Conservation (phyloP, 768 basidiomycete genomes). For the Pulveroboletus sp. region DNA sequence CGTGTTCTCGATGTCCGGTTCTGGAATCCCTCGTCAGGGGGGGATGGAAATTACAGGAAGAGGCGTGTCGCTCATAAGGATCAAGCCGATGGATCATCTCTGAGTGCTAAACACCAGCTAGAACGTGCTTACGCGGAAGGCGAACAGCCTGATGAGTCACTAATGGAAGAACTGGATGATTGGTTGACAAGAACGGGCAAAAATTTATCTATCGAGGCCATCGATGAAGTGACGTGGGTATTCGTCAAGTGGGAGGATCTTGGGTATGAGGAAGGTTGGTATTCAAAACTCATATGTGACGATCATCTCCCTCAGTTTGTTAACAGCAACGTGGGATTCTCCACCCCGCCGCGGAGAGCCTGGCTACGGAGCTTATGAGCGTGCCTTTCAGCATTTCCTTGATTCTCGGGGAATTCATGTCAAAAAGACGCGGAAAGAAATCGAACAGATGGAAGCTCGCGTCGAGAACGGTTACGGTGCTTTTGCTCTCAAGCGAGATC, state of each 20-base stretch:
- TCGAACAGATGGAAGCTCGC: constrained; percentile 50
- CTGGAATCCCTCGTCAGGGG: constrained; percentile 43
- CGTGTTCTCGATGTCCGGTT: constrained; percentile 82
- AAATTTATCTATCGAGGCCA: constrained; percentile 44
- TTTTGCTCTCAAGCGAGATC: constrained; percentile 41
- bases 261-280: constrained; percentile 86
- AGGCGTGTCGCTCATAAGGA: constrained; percentile 20
- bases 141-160: constrained; percentile 53
- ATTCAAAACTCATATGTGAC: neutral
- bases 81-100: constrained; percentile 24
- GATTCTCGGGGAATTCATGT: constrained; percentile 60
- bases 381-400: constrained; percentile 68
- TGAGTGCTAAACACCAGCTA: constrained; percentile 25
- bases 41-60: constrained; percentile 16
- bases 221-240: constrained; percentile 68
- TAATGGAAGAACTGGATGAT: constrained; percentile 59
- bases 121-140: constrained; percentile 53
- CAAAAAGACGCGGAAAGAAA: constrained; percentile 41
- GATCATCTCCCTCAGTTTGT: neutral
- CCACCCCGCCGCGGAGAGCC: constrained; percentile 63
- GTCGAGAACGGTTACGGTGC: constrained; percentile 51
- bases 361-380: constrained; percentile 61
- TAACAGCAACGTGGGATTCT: constrained; percentile 87
- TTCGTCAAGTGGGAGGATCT: constrained; percentile 94
- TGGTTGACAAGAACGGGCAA: constrained; percentile 44